Evolutionary conservation across 495 filamentous ascomycete species (phyloP).

Genomic region (Podospora fimiseda): DNA sequence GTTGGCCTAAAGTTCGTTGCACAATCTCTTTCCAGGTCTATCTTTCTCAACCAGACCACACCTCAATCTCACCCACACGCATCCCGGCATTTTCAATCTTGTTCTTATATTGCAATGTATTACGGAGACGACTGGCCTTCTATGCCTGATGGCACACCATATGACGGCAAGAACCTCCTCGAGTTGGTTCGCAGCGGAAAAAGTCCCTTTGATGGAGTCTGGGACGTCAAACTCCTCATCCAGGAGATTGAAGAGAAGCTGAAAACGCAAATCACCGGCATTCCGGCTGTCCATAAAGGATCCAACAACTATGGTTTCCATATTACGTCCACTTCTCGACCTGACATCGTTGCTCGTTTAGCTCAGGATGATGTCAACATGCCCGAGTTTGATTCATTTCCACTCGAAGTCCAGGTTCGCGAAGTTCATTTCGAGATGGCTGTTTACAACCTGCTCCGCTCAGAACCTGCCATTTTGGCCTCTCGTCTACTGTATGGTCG

Average conservation of each 20-base stretch:
- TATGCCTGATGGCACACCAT: too few relatives aligned
- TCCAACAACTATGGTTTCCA: slow-evolving; percentile 28
- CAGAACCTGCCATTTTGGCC: slow-evolving; percentile 16
- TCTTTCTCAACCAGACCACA: too few relatives aligned
- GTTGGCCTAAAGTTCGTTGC: too few relatives aligned
- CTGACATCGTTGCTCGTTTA: slow-evolving; percentile 26
- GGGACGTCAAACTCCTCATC: slow-evolving; percentile 26
- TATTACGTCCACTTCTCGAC: slow-evolving; percentile 22
- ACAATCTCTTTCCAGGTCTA: too few relatives aligned
- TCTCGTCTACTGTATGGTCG: slow-evolving; percentile 24
- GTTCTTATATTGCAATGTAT: too few relatives aligned
- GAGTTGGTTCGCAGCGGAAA: too few relatives aligned
- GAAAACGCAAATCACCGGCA: slow-evolving; percentile 18
- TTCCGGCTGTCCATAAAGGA: slow-evolving; percentile 20
- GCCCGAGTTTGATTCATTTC: slow-evolving; percentile 24
- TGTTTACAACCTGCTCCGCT: slow-evolving; percentile 22
- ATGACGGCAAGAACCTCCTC: too few relatives aligned
- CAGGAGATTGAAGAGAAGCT: slow-evolving; percentile 27
- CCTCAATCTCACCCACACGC: too few relatives aligned
- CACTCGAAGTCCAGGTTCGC: slow-evolving; percentile 15
- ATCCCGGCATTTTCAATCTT: too few relatives aligned
- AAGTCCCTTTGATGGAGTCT: slow-evolving; percentile 7
- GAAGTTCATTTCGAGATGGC: slow-evolving; percentile 24
- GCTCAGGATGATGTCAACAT: slow-evolving; percentile 29
- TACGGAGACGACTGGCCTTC: too few relatives aligned